Conservation (phyloP, 2,329 filamentous ascomycete species). For the Penicillium sp. region DNA sequence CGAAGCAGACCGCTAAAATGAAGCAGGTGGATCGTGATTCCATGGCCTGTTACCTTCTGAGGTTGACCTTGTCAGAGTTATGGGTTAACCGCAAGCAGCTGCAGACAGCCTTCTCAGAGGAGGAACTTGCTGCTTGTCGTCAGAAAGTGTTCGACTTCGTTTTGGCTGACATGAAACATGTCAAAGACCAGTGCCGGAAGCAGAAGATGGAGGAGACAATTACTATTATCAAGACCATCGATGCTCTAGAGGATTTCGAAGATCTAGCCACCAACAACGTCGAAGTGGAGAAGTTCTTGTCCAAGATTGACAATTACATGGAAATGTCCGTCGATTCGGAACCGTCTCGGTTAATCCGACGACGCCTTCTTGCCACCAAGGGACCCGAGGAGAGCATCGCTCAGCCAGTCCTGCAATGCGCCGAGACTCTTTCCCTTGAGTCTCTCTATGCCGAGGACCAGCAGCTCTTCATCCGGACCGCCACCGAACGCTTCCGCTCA, state of each 20-base stretch:
- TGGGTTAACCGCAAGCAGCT: constrained; percentile 28
- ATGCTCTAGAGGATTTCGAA: constrained; percentile 35
- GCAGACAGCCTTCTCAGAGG: constrained; percentile 22
- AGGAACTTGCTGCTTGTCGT: constrained; percentile 27
- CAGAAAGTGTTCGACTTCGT: constrained; percentile 29
- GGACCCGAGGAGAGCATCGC: constrained; percentile 22
- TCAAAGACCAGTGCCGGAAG: constrained; percentile 31
- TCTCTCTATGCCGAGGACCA: constrained; percentile 34
- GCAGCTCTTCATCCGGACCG: constrained; percentile 30
- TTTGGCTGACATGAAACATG: constrained; percentile 29
- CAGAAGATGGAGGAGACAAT: constrained; percentile 28
- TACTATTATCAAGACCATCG: constrained; percentile 31
- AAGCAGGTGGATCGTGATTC: constrained; percentile 28
- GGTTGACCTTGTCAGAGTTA: constrained; percentile 29
- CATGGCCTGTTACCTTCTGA: constrained; percentile 31
- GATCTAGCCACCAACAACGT: constrained; percentile 29
- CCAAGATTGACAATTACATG: constrained; percentile 31
- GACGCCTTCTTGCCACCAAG: constrained; percentile 29
- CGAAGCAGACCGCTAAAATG: constrained; percentile 24
- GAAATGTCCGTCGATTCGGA: constrained; percentile 28
- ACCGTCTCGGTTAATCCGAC: constrained; percentile 25
- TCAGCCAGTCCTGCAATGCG: constrained; percentile 26
- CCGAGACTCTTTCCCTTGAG: constrained; percentile 29
- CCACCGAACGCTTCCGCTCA: constrained; percentile 27
- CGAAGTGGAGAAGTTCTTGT: constrained; percentile 30